phyloP scores from a whole-genome alignment of 768 basidiomycete genomes.

The Collybiopsis luxurians region DNA sequence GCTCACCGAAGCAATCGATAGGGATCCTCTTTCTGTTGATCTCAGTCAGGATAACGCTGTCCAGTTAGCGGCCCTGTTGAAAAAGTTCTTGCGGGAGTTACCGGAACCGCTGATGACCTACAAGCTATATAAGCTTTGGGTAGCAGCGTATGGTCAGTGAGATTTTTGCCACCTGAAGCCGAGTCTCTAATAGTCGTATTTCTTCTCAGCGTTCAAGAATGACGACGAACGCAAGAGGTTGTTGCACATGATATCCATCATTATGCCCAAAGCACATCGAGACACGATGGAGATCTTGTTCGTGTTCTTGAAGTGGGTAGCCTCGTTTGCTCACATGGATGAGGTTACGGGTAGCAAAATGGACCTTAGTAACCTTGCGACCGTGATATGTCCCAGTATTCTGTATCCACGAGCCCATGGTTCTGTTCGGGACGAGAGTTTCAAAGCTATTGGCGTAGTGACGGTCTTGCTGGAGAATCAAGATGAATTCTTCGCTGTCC shows the following conservation, averaged over 20 bases:
- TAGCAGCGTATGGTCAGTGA: slow-evolving; percentile 79
- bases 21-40: slow-evolving; percentile 90
- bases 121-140: slow-evolving; percentile 86
- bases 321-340: slow-evolving; percentile 97
- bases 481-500: slow-evolving; percentile 95
- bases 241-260: slow-evolving; percentile 80
- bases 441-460: slow-evolving; percentile 82
- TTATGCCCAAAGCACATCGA: slow-evolving; percentile 90
- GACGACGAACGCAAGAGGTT: slow-evolving; percentile 79
- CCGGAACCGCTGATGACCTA: slow-evolving; percentile 96
- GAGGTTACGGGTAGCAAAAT: slow-evolving; percentile 98
- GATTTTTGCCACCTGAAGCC: not conserved
- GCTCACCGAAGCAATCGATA: slow-evolving; percentile 88
- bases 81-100: slow-evolving; percentile 94
- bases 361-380: slow-evolving; percentile 94
- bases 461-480: slow-evolving; percentile 87
- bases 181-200: slow-evolving; percentile 7
- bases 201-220: slow-evolving; percentile 58
- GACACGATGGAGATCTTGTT: slow-evolving; percentile 98
- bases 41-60: slow-evolving; percentile 94
- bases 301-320: slow-evolving; percentile 99
- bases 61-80: slow-evolving; percentile 92
- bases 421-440: slow-evolving; percentile 90
- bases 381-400: slow-evolving; percentile 98
- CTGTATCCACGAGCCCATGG: slow-evolving; percentile 86